phyloP scores from a whole-genome alignment of 164 flowering plant genomes.

The Magnolia officinalis region DNA sequence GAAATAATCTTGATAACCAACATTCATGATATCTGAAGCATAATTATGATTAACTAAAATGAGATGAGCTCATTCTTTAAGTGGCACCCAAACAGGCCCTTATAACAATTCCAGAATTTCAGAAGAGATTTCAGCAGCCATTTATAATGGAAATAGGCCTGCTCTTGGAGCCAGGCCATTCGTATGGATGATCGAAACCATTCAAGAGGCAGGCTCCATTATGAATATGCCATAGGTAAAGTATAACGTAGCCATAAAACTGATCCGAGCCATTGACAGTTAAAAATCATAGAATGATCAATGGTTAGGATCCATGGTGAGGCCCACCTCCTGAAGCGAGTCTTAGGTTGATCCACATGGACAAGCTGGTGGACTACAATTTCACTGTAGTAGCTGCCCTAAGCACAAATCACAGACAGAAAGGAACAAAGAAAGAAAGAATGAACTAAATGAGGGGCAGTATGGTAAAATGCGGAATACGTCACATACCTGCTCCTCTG shows the following conservation, averaged over 20 bases:
- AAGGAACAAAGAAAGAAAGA: background rate
- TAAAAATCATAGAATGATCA: background rate
- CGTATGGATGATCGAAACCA: too few relatives aligned
- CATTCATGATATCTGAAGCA: too few relatives aligned
- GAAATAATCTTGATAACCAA: too few relatives aligned
- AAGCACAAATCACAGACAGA: background rate
- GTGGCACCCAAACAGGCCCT: too few relatives aligned
- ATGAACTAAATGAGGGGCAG: background rate
- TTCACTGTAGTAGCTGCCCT: background rate
- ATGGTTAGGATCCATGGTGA: background rate
- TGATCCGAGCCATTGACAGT: background rate
- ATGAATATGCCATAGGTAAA: background rate
- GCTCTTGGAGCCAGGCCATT: too few relatives aligned
- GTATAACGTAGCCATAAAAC: background rate
- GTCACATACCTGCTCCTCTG: constrained; percentile 51
- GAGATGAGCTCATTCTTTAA: too few relatives aligned
- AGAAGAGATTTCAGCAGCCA: too few relatives aligned
- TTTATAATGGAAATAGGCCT: too few relatives aligned
- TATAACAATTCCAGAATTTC: too few relatives aligned
- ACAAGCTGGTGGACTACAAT: background rate
- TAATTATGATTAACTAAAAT: too few relatives aligned
- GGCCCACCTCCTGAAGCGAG: background rate
- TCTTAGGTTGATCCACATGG: background rate
- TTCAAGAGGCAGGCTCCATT: too few relatives aligned
- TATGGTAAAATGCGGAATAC: background rate